Evolutionary conservation across 768 basidiomycete species (phyloP).

Genomic region (Boletus rex-veris): DNA sequence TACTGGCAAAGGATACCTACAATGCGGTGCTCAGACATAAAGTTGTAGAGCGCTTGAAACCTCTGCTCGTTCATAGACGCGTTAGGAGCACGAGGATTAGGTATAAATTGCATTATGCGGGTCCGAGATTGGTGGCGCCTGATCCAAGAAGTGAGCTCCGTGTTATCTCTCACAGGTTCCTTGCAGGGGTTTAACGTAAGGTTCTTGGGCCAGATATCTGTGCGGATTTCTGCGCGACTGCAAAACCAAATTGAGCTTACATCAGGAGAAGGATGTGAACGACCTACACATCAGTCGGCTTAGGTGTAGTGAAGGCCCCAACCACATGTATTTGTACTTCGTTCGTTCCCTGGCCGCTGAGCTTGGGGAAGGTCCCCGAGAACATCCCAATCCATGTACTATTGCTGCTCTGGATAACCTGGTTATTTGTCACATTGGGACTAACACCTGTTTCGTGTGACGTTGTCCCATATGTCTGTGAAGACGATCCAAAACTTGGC

Average conservation of each 20-base stretch:
- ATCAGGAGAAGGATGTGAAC: background rate
- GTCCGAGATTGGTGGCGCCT: slow-evolving; percentile 34
- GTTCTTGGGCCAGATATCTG: slow-evolving; percentile 50
- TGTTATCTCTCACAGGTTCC: slow-evolving; percentile 38
- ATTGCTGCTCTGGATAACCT: slow-evolving; percentile 1
- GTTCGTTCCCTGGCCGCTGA: slow-evolving; percentile 34
- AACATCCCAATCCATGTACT: slow-evolving; percentile 48
- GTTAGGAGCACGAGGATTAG: slow-evolving; percentile 34
- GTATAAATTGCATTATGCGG: slow-evolving; percentile 40
- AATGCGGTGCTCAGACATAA: slow-evolving; percentile 42
- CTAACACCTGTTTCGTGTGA: slow-evolving; percentile 10
- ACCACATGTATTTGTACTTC: slow-evolving; percentile 42
- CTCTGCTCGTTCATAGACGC: slow-evolving; percentile 40
- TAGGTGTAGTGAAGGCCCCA: slow-evolving; percentile 16
- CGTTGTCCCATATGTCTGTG: slow-evolving; percentile 17
- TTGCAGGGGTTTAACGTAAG: slow-evolving; percentile 41
- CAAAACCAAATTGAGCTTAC: slow-evolving; percentile 1
- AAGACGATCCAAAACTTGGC: slow-evolving; percentile 14
- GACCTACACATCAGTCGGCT: slow-evolving; percentile 35
- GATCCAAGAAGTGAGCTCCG: slow-evolving; percentile 48
- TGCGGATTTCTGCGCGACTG: slow-evolving; percentile 47
- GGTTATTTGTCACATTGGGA: background rate
- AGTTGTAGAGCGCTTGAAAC: slow-evolving; percentile 39
- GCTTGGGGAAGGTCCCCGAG: slow-evolving; percentile 36
- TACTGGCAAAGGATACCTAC: slow-evolving; percentile 35